Conservation (phyloP, 139 green algal species). For the Chlamydomonas sp. region DNA sequence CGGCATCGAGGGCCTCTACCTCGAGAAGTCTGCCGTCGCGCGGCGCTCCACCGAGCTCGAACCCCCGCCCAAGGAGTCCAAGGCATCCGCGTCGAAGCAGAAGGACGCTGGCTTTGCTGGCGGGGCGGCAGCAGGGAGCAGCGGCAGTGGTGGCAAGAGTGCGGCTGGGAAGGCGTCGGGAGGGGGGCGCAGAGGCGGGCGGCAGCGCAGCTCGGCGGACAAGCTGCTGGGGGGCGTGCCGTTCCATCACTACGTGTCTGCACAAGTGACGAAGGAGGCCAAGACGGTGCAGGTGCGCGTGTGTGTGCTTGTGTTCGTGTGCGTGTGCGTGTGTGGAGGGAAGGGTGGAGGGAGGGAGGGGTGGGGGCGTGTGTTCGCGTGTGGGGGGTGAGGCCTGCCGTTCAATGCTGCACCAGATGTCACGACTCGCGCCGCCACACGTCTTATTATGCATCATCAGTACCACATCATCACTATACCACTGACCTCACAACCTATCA, state of each 20-base stretch:
- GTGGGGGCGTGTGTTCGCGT: neutral
- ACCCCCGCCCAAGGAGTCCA: no score
- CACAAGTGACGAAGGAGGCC: slow-evolving; percentile 30
- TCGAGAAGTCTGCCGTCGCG: slow-evolving; percentile 12
- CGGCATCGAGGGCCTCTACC: slow-evolving; percentile 18
- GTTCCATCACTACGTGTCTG: slow-evolving; percentile 26
- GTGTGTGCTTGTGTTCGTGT: neutral
- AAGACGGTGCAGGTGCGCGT: slow-evolving; percentile 20
- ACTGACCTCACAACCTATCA: no score
- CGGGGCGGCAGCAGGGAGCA: neutral
- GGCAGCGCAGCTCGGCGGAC: neutral
- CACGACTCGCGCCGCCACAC: no score
- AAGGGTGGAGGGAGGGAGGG: neutral
- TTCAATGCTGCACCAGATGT: neutral
- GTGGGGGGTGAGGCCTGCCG: neutral
- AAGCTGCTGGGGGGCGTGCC: slow-evolving; percentile 25
- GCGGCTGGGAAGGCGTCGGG: neutral
- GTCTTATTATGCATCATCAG: no score
- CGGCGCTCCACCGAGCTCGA: no score
- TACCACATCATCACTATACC: no score
- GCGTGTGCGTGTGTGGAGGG: neutral
- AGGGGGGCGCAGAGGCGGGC: neutral
- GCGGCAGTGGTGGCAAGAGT: neutral
- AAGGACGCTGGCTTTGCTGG: neutral
- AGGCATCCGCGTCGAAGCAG: neutral